A percentile compares a stretch with the other conserved stretches of the same genome.
Evolutionary conservation across 768 basidiomycete species (phyloP).

Genomic region (Fibroporia radiculosa): DNA sequence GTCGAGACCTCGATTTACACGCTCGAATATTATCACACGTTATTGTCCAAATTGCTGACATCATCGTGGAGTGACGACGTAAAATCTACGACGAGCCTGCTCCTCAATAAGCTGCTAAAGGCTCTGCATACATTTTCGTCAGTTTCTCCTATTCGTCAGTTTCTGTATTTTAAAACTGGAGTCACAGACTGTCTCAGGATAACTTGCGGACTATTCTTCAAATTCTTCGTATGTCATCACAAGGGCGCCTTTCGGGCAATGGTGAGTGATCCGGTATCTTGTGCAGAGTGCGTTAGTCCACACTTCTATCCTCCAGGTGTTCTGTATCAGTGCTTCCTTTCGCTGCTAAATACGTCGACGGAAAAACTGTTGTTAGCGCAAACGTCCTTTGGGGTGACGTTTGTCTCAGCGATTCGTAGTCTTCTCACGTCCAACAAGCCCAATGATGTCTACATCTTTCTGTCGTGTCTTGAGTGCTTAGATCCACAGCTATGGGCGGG

Average conservation of each 20-base stretch:
- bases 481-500: slow-evolving; percentile 66
- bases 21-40: slow-evolving; percentile 11
- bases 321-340: slow-evolving; percentile 17
- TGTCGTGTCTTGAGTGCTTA: slow-evolving; percentile 54
- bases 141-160: slow-evolving; percentile 1
- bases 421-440: slow-evolving; percentile 49
- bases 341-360: slow-evolving; percentile 1
- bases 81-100: not conserved
- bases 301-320: slow-evolving; percentile 9
- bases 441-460: slow-evolving; percentile 59
- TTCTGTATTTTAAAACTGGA: not conserved
- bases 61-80: slow-evolving; percentile 11
- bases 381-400: slow-evolving; percentile 4
- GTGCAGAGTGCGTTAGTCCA: too few species aligned
- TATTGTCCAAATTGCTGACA: slow-evolving; percentile 6
- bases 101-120: slow-evolving; percentile 14
- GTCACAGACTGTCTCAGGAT: slow-evolving; percentile 9
- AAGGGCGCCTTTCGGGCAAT: not conserved
- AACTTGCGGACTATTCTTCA: slow-evolving; percentile 10
- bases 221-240: slow-evolving; percentile 9
- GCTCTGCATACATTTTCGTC: slow-evolving; percentile 10
- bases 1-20: slow-evolving; percentile 10
- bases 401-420: slow-evolving; percentile 43
- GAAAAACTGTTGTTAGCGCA: slow-evolving; percentile 10
- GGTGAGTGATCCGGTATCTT: slow-evolving; percentile 9